Conservation (phyloP, 202 grass and related monocot genomes). For the Setaria viridis region DNA sequence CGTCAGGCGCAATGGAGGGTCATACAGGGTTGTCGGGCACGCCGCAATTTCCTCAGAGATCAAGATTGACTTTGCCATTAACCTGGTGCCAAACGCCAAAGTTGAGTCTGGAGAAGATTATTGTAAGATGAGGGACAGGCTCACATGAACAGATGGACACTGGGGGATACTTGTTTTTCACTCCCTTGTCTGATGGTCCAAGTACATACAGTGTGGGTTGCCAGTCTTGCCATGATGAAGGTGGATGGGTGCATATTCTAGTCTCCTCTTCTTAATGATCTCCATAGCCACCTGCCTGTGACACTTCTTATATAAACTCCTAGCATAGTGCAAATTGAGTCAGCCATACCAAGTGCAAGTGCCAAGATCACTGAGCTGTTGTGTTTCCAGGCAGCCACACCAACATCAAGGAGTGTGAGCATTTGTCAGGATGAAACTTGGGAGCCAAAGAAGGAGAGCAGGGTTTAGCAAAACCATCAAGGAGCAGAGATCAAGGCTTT, state of each 20-base stretch:
- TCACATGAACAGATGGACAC: constrained; percentile 27
- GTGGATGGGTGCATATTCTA: constrained; percentile 6
- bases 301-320: constrained; percentile 40
- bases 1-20: constrained; percentile 23
- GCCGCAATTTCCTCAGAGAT: constrained; percentile 16
- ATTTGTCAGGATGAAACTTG: constrained; percentile 45
- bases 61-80: constrained; percentile 28
- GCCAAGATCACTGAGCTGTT: background rate
- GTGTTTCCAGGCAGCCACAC: background rate
- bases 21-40: constrained; percentile 33
- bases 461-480: constrained; percentile 52
- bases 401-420: background rate
- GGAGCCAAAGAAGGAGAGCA: constrained; percentile 26
- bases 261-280: constrained; percentile 17
- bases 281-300: background rate
- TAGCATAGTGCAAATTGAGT: background rate
- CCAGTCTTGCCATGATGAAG: constrained; percentile 50
- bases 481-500: constrained; percentile 54
- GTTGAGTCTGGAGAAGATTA: background rate
- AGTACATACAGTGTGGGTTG: constrained; percentile 36
- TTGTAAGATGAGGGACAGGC: constrained; percentile 20
- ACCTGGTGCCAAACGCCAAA: constrained; percentile 19
- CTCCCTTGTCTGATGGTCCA: constrained; percentile 11
- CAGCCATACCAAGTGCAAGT: background rate
- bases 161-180: constrained; percentile 13